Base-by-base conservation (phyloP, 108 stramenopile species). In the Fistulifera pelliculosa region DNA sequence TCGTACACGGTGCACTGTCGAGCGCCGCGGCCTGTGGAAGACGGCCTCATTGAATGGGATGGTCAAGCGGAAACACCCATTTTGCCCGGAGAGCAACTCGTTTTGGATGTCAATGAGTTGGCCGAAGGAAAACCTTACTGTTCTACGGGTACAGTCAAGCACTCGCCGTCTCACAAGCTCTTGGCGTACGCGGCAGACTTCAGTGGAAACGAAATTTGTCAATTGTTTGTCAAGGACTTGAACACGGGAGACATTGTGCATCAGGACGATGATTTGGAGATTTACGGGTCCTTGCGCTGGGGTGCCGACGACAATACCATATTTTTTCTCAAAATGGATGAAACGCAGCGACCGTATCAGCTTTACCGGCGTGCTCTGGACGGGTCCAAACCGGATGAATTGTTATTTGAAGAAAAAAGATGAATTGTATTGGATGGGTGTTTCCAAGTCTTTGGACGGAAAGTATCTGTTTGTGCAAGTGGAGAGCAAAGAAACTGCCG, bases 111-210 rank as follows among this genome's bases (percentile, higher is more conserved):
- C 44, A 97, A 97, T 28, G 48, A 47, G 10, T 47, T 96, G 61
- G 93, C 93, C n/a, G 60, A 79, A 61, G 79, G 78, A 13, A 75
- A 86, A 42, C 39, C 64, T 0, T 94, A 96, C 64, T 89, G 93
- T 65, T 79, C 89, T 27, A 56, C 85, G 27, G 93, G 90, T 22
- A 61, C 62, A 3, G 64, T 77, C 19, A 57, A 56, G 19, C 49
- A 74, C 13, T 87, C 85, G 7, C 95, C 94, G 6, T 67, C 70
- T 31, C 66, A 58, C n/a, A 69, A 74, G 41, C 40, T 47, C 21
- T 63, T 96, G 24, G 98, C 91, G 22, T 99, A 97, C 68, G 57
- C 92, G 12, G 76, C 94, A 19, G 96, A 97, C 62, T 76, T 60
- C 47, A 75, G 47, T 6, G 96, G 96, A 7, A 85, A 74, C 39